Conservation (phyloP, 306 rosid genomes). For the Castanea sativa region DNA sequence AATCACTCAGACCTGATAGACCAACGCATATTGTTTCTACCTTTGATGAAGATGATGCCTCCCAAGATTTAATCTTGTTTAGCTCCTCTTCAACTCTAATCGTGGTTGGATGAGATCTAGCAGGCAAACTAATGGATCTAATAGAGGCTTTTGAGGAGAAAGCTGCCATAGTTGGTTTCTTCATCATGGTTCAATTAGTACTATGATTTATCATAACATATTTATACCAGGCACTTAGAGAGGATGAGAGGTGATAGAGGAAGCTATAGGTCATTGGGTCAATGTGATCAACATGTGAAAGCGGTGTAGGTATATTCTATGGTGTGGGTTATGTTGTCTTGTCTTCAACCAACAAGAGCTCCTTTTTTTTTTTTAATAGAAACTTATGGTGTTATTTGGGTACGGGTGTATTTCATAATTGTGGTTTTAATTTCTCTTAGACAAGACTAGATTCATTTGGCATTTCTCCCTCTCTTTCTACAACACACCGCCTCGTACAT, state of each 20-base stretch:
- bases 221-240: constrained; percentile 19
- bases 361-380: constrained; percentile 10
- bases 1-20: constrained; percentile 40
- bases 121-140: constrained; percentile 67
- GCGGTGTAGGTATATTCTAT: constrained; percentile 28
- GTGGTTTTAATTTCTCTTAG: background rate
- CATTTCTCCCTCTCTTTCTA: constrained; percentile 13
- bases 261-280: constrained; percentile 22
- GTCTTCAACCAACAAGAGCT: constrained; percentile 25
- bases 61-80: constrained; percentile 50
- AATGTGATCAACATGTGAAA: constrained; percentile 31
- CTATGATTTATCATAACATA: background rate
- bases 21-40: constrained; percentile 35
- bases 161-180: constrained; percentile 34
- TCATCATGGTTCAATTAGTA: constrained; percentile 21
- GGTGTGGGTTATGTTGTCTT: constrained; percentile 43
- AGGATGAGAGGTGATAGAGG: constrained; percentile 4
- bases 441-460: constrained; percentile 5
- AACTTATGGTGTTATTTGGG: constrained; percentile 18
- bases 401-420: constrained; percentile 21
- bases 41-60: constrained; percentile 37
- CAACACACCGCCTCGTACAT: constrained; percentile 4
- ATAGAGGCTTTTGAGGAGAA: constrained; percentile 44
- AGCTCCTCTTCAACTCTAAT: constrained; percentile 45
- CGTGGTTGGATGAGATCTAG: constrained; percentile 77